Percentiles rank a stretch among this genome's conserved stretches.
Evolutionary conservation across 164 flowering plant genomes (phyloP).

Genomic region (Berberis thunbergii): DNA sequence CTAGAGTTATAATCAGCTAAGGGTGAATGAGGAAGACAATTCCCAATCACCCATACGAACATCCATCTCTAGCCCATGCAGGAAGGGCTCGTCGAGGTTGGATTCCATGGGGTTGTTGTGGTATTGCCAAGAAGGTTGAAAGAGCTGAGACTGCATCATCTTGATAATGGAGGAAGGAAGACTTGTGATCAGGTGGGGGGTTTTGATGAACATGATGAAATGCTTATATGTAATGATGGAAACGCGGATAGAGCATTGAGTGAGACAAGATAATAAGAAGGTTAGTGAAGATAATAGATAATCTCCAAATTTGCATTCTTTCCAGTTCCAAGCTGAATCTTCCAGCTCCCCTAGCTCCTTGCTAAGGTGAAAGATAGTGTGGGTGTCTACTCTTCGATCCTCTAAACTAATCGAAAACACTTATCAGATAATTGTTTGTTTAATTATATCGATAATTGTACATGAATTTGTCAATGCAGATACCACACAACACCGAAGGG

Average conservation of each 20-base stretch:
- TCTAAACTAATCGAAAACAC: too few species aligned
- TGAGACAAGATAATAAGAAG: conserved; percentile 9
- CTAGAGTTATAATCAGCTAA: conserved; percentile 18
- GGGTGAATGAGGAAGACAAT: conserved; percentile 18
- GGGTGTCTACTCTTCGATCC: background rate
- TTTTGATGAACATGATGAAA: background rate
- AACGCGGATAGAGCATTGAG: background rate
- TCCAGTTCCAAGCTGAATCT: conserved; percentile 6
- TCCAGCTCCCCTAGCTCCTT: conserved; percentile 7
- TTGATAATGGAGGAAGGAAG: background rate
- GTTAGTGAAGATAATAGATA: background rate
- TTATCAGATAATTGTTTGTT: background rate
- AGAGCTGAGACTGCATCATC: conserved; percentile 24
- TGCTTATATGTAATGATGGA: conserved; percentile 3
- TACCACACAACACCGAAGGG: too few species aligned
- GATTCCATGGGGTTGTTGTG: conserved; percentile 9
- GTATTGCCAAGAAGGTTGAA: conserved; percentile 23
- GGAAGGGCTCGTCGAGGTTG: too few species aligned
- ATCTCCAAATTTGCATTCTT: conserved; percentile 4
- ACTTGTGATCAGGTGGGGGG: background rate
- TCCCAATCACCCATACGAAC: conserved; percentile 13
- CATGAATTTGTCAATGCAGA: background rate
- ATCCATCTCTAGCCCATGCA: conserved; percentile 5
- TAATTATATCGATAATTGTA: background rate
- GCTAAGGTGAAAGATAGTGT: background rate